These are phyloP conservation scores for Puccinia coronata DNA, from an alignment of 1,284 basidiomycete genomes.

Conservation along the genomic window DNA sequence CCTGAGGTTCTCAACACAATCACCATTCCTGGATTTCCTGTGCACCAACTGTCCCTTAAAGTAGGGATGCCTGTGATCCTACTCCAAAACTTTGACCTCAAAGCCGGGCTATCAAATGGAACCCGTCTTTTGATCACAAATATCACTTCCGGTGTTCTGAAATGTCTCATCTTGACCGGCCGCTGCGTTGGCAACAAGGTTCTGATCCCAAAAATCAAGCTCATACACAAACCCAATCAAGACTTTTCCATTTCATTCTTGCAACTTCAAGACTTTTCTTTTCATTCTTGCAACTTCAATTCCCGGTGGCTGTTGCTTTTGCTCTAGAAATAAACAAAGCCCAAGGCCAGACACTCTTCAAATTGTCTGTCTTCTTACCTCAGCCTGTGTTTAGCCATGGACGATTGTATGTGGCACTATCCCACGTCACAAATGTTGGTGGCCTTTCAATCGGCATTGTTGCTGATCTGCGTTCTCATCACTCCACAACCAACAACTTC, in stretches of 20 bases:
- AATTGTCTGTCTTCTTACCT: not conserved
- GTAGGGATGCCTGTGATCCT: not conserved
- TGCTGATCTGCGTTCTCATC: too few relatives aligned
- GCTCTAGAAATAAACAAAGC: constrained; percentile 32
- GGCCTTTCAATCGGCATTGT: not conserved
- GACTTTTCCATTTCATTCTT: too few relatives aligned
- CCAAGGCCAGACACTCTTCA: not conserved
- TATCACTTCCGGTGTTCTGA: not conserved
- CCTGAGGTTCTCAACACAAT: not conserved
- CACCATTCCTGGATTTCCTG: not conserved
- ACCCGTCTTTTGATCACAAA: not conserved
- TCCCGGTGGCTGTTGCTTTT: not conserved
- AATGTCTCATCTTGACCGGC: constrained; percentile 3
- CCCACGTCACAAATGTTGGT: not conserved
- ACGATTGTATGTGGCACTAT: constrained; percentile 21
- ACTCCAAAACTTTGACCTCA: not conserved
- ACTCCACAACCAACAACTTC: too few relatives aligned
- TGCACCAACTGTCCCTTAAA: not conserved
- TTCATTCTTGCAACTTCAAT: not conserved
- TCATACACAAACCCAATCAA: not conserved
- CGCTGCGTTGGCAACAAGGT: not conserved
- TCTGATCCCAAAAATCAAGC: constrained; percentile 18
- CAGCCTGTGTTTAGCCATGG: constrained; percentile 16
- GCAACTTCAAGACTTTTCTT: not conserved
- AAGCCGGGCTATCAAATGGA: not conserved